phyloP scores from a whole-genome alignment of 2,329 filamentous ascomycete genomes.

The Thielaviopsis punctulata region DNA sequence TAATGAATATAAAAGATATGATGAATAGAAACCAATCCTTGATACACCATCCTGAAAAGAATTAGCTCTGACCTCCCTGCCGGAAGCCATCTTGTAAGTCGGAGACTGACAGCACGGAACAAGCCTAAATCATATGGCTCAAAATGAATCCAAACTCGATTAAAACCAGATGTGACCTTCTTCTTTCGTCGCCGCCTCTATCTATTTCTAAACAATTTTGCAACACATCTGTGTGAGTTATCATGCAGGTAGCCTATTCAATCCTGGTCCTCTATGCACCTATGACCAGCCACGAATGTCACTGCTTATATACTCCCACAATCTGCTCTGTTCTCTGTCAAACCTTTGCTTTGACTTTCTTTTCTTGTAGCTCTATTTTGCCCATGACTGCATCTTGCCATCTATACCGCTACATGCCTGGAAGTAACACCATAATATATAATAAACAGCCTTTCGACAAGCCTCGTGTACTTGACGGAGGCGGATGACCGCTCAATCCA shows the following conservation, averaged over 20 bases:
- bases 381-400: not conserved
- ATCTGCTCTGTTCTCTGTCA: no score
- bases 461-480: not conserved
- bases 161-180: not conserved
- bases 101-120: not conserved
- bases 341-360: no score
- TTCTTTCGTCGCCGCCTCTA: not conserved
- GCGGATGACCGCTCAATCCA: not conserved
- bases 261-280: not conserved
- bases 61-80: not conserved
- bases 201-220: not conserved
- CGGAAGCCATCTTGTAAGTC: not conserved
- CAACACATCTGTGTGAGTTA: not conserved
- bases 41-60: no score
- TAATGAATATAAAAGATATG: not conserved
- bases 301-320: not conserved
- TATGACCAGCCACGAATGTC: no score
- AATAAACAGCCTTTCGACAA: not conserved
- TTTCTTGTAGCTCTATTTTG: no score
- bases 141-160: not conserved
- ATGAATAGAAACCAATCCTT: no score
- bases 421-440: not conserved
- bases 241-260: not conserved
- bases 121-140: not conserved
- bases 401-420: not conserved